These are phyloP conservation scores for Termitomyces bulborhizus DNA, from an alignment of 768 basidiomycete genomes.

Conservation along the genomic window DNA sequence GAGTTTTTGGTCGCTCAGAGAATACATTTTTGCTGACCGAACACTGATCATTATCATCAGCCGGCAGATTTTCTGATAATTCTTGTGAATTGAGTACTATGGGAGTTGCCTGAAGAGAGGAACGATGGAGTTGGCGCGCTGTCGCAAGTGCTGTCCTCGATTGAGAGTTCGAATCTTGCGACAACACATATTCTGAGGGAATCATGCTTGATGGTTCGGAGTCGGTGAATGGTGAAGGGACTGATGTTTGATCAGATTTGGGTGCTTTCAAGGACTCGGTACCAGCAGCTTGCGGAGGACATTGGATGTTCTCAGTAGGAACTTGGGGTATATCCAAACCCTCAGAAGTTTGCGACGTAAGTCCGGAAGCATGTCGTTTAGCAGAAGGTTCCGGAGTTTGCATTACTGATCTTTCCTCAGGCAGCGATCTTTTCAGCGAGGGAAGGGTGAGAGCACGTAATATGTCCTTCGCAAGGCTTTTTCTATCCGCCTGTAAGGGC, in stretches of 20 bases:
- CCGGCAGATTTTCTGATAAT: background rate
- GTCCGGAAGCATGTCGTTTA: slow-evolving; percentile 8
- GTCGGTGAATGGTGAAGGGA: background rate
- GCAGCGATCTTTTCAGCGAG: slow-evolving; percentile 17
- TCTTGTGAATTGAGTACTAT: background rate
- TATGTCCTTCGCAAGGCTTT: slow-evolving; percentile 49
- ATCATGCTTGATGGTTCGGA: background rate
- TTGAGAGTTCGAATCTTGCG: background rate
- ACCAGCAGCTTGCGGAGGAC: background rate
- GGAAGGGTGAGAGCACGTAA: slow-evolving; percentile 41
- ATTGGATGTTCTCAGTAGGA: background rate
- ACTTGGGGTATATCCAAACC: background rate
- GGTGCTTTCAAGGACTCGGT: background rate
- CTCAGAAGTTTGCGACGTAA: background rate
- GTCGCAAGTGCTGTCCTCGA: background rate
- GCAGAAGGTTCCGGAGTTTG: slow-evolving; percentile 4
- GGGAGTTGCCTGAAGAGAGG: background rate
- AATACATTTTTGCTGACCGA: background rate
- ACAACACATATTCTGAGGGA: background rate
- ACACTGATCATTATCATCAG: background rate
- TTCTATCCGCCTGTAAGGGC: slow-evolving; percentile 41
- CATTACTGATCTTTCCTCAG: slow-evolving; percentile 2
- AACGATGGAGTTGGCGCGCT: background rate
- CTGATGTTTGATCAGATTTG: background rate
- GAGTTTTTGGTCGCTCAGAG: slow-evolving; percentile 20